Evolutionary conservation across 2,329 filamentous ascomycete genomes (phyloP), one percentile per base, ranked within the genome.

Genomic region (Aspergillus sp.): DNA sequence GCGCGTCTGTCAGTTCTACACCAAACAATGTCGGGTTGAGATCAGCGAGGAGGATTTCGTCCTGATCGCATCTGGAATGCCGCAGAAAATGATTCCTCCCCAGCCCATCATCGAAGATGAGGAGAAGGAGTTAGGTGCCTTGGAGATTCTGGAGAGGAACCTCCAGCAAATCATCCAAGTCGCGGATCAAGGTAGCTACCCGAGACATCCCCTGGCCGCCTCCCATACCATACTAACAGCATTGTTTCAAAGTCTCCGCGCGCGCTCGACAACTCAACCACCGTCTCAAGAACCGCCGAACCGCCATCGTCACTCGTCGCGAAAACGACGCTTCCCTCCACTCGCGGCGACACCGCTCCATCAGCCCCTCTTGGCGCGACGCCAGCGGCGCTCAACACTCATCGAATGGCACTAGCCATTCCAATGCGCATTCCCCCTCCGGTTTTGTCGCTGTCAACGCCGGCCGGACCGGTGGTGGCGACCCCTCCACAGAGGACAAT

Each of bases 41-140:
- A 93, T 96, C 56, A 86, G 85, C 16, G 90, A 95, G 69, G 90
- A 95, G 68, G 91, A 96, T 67, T 96, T 87, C 79, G 82, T 91
- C 40, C 76, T 96, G 59, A 92, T 96, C 59, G 85, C 86, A 50
- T 92, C 88, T 36, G 90, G 91, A 23, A 88, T 89, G 59, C 83
- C 92, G 10, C 89, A 95, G 70, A 87, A 90, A 66, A 83, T 91
- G 71, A 90, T 91, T 16, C 87, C 90, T 2, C 86, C 88, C 13
- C 85, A 92, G 58, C 89, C 90, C 1, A 86, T 94, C 45, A 84
- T 88, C 53, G 90, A 95, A 66, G 91, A 96, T 65, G 91, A 96
- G 72, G 85, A 87, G 66, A 90, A 91, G 59, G 91, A 96, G 68
- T 72, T 95, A 34, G 89, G 86, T 11, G 93, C 90, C 0, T 76